Evolutionary conservation across 2,329 filamentous ascomycete species (phyloP).

Genomic region (Penicillium sclerotiorum): DNA sequence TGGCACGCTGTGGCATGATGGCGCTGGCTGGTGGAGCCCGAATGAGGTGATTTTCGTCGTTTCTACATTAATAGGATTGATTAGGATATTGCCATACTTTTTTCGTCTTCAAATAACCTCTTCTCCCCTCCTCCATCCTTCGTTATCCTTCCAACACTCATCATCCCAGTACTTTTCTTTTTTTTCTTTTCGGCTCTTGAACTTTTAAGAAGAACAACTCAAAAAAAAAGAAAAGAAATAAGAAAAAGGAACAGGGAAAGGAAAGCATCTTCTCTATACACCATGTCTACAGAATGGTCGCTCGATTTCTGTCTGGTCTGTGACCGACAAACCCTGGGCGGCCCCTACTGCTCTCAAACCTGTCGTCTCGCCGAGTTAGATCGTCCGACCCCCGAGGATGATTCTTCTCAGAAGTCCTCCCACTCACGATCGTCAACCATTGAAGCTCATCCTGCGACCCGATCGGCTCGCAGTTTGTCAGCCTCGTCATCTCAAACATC

Average conservation of each 20-base stretch:
- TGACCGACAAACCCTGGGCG: conserved; percentile 81
- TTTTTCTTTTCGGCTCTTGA: conserved; percentile 11
- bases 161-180: background rate
- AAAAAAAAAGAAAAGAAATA: too few relatives aligned
- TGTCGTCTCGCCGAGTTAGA: conserved; percentile 89
- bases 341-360: conserved; percentile 88
- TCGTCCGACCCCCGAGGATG: conserved; percentile 60
- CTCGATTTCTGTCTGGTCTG: conserved; percentile 93
- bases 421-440: conserved; percentile 20
- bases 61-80: too few relatives aligned
- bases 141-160: background rate
- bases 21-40: background rate
- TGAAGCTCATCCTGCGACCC: conserved; percentile 22
- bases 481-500: conserved; percentile 81
- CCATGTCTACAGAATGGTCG: conserved; percentile 64
- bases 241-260: too few relatives aligned
- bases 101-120: background rate
- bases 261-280: conserved; percentile 4
- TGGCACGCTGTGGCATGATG: conserved; percentile 13
- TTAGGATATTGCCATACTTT: background rate
- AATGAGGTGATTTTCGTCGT: conserved; percentile 11
- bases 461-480: conserved; percentile 32
- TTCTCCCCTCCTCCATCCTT: background rate
- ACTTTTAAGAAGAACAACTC: too few relatives aligned
- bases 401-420: conserved; percentile 17